These are phyloP conservation scores for Lactifluus piperatus DNA, from an alignment of 768 basidiomycete species.

Conservation along the genomic window DNA sequence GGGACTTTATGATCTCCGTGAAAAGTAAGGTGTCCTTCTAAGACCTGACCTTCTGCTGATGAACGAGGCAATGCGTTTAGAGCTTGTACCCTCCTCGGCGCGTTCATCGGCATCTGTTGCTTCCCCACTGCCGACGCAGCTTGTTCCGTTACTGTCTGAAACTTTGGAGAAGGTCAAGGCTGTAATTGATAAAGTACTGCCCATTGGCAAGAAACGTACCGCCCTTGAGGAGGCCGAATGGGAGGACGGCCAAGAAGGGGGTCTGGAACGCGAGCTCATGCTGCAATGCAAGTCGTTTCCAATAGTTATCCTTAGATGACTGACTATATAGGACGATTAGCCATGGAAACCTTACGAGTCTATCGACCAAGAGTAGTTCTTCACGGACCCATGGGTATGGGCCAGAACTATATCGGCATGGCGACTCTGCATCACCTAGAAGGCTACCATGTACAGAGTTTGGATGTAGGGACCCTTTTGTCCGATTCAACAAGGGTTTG, in stretches of 20 bases:
- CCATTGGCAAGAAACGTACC: slow-evolving; percentile 68
- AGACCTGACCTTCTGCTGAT: slow-evolving; percentile 1
- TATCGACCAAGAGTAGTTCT: slow-evolving; percentile 84
- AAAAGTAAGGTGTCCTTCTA: slow-evolving; percentile 58
- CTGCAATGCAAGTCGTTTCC: slow-evolving; percentile 57
- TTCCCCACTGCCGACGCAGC: slow-evolving; percentile 74
- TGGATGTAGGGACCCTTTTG: slow-evolving; percentile 84
- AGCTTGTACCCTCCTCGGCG: slow-evolving; percentile 90
- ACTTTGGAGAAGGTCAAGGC: slow-evolving; percentile 63
- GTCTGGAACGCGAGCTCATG: slow-evolving; percentile 80
- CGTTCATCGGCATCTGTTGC: slow-evolving; percentile 84
- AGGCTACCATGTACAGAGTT: slow-evolving; percentile 89
- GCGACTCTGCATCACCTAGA: slow-evolving; percentile 91
- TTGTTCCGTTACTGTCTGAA: slow-evolving; percentile 65
- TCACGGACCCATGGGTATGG: slow-evolving; percentile 78
- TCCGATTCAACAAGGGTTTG: slow-evolving; percentile 83
- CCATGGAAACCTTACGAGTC: slow-evolving; percentile 85
- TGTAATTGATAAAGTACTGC: slow-evolving; percentile 67
- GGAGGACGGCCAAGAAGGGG: slow-evolving; percentile 81
- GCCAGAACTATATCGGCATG: slow-evolving; percentile 82
- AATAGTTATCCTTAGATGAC: not conserved
- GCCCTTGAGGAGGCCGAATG: slow-evolving; percentile 94
- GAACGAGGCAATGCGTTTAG: slow-evolving; percentile 33
- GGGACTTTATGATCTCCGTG: slow-evolving; percentile 96
- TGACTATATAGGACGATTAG: slow-evolving; percentile 34